Percentiles rank a stretch among this genome's conserved stretches.
phyloP scores from a whole-genome alignment of 306 rosid genomes.

The Dryas octopetala region DNA sequence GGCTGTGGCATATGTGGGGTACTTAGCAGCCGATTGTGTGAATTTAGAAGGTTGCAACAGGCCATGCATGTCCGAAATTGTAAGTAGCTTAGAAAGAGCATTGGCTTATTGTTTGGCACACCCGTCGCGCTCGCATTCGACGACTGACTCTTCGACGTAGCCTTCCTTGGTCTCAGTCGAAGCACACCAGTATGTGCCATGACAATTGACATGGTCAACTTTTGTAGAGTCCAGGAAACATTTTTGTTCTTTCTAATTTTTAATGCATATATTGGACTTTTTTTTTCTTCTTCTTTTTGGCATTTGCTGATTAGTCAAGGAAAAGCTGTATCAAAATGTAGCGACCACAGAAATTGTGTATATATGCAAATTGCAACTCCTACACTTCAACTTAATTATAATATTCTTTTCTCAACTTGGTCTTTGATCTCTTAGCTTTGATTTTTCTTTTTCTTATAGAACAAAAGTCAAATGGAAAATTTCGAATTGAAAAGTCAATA shows the following conservation, averaged over 20 bases:
- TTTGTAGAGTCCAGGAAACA: not conserved
- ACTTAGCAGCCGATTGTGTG: constrained; percentile 83
- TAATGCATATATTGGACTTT: constrained; percentile 5
- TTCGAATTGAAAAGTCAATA: not conserved
- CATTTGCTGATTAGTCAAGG: constrained; percentile 3
- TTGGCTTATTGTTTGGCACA: constrained; percentile 53
- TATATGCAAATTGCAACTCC: not conserved
- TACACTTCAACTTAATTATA: not conserved
- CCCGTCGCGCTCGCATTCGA: constrained; percentile 40
- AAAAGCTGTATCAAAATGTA: not conserved
- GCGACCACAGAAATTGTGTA: not conserved
- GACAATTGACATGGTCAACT: not conserved
- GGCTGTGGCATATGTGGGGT: constrained; percentile 74
- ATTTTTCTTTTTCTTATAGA: not conserved
- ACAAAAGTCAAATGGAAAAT: constrained; percentile 24
- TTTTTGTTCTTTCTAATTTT: not conserved
- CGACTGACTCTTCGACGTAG: constrained; percentile 38
- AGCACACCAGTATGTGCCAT: not conserved
- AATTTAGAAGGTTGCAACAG: constrained; percentile 55
- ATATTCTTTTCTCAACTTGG: not conserved
- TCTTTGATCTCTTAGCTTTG: not conserved
- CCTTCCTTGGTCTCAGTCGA: not conserved
- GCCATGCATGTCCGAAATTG: constrained; percentile 66
- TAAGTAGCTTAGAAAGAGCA: constrained; percentile 59
- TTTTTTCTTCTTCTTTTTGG: not conserved